Percentiles rank a stretch among this genome's conserved stretches.
Evolutionary conservation across 371 early-diverging fungal genomes (phyloP).

Genomic region (Mortierella sp.): DNA sequence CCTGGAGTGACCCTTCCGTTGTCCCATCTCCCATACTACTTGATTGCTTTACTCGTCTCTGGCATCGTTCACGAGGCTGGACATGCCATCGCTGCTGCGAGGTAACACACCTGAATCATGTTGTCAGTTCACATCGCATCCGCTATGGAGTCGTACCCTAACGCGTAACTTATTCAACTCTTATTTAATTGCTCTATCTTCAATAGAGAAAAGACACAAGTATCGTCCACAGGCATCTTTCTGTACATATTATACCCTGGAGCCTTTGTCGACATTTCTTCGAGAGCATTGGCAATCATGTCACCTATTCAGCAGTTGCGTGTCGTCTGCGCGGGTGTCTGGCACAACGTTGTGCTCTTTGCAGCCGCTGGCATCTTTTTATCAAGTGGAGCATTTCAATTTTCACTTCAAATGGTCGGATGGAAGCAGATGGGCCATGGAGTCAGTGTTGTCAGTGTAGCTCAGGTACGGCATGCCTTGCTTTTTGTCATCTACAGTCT

Average conservation of each 20-base stretch:
- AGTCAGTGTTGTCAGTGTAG: constrained; percentile 73
- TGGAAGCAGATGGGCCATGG: constrained; percentile 72
- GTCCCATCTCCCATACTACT: constrained; percentile 79
- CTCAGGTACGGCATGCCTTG: constrained; percentile 40
- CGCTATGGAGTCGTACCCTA: not conserved
- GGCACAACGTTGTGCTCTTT: constrained; percentile 82
- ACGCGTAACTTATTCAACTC: not conserved
- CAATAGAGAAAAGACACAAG: constrained; percentile 70
- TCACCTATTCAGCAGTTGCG: constrained; percentile 69
- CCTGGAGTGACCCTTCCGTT: constrained; percentile 88
- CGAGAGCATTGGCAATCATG: constrained; percentile 63
- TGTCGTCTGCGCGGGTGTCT: constrained; percentile 88
- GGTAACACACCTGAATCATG: constrained; percentile 45
- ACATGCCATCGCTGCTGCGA: constrained; percentile 82
- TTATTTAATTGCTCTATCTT: not conserved
- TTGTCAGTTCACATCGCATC: not conserved
- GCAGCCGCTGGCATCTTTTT: constrained; percentile 63
- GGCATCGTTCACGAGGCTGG: constrained; percentile 86
- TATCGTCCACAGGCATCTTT: constrained; percentile 80
- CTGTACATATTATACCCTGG: constrained; percentile 85
- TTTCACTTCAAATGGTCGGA: constrained; percentile 61
- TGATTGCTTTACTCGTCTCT: constrained; percentile 73
- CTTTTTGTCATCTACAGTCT: not conserved
- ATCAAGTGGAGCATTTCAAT: constrained; percentile 65
- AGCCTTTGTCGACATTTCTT: constrained; percentile 86